Conservation (phyloP, 805 yeast genomes). For the Kodamaea leandrae region DNA sequence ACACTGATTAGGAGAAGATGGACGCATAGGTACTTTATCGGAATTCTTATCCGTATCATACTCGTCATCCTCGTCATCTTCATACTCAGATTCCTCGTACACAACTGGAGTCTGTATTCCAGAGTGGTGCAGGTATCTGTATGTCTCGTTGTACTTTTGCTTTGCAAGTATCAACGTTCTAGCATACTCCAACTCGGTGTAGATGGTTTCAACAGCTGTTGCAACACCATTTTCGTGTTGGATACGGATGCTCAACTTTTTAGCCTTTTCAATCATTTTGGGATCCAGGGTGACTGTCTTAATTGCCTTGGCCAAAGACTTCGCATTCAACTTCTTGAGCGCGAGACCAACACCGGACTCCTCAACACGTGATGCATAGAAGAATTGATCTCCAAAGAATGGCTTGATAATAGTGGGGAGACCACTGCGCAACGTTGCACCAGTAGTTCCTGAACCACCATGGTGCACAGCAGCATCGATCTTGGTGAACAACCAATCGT, state of each 20-base stretch:
- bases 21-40: not conserved
- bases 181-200: conserved; percentile 77
- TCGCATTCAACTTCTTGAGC: conserved; percentile 63
- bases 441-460: conserved; percentile 97
- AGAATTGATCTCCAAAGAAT: conserved; percentile 94
- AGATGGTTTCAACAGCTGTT: conserved; percentile 74
- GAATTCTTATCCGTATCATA: not conserved
- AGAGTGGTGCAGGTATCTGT: conserved; percentile 17
- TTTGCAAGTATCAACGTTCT: conserved; percentile 51
- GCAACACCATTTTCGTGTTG: conserved; percentile 76
- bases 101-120: conserved; percentile 29
- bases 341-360: conserved; percentile 84
- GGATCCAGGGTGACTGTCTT: conserved; percentile 64
- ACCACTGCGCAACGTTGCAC: conserved; percentile 84
- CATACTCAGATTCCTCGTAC: conserved; percentile 17
- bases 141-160: conserved; percentile 32
- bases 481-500: conserved; percentile 89
- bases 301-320: conserved; percentile 64
- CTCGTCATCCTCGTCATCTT: conserved; percentile 14
- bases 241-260: conserved; percentile 58
- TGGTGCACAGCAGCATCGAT: conserved; percentile 95
- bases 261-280: conserved; percentile 67
- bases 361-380: conserved; percentile 82
- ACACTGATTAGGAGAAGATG: not conserved
- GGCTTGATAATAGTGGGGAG: conserved; percentile 90